Base-by-base conservation (phyloP, 2,329 filamentous ascomycete genomes). In the Apiospora rasikravindrae region DNA sequence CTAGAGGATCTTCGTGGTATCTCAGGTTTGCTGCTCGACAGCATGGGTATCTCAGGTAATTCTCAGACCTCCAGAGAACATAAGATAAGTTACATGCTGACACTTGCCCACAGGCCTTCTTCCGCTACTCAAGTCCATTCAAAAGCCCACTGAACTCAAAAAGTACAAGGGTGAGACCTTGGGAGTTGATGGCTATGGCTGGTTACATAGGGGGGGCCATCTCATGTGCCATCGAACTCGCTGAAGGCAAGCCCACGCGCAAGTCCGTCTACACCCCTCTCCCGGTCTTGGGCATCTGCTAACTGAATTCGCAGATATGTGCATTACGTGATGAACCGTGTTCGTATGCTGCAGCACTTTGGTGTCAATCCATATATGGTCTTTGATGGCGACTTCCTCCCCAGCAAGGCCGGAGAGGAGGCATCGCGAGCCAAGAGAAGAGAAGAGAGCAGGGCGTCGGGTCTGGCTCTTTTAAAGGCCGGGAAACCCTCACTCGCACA, bases 181-280 rank as follows among this genome's bases (percentile, higher is more conserved):
- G 67, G 97, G 93, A n/a, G 92, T 99, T 47, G 96, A 99, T 82
- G 96, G 93, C 72, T 99, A 99, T 87, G 96, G 96, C 81, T 99
- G 97, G 96, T 91, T 99, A 71, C 96, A 99, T 83, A 92, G 96
- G 97, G 95, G 70, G 95, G n/a, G n/a, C 95, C 67, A 92, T 97
- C 75, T 90, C 94, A 69, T 98, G 96, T 85, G 94, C 96, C 74
- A 90, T 96, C 78, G 96, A 98, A 78, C 88, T 99, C 74, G 96
- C 95, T 47, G 89, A 96, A 78, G 94, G 90, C 78, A 96, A 94
- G 81, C 95, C 94, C 19, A 98, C 95, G 0, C 92, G 90, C 70
- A 97, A 94, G 93, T 97, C 86, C 80, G 89, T 83, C 22, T 51
- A 45, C n/a, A 14, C 24, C 19, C 26, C 4, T 66, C 57, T 16